Conservation (phyloP, 257 asterid genomes). For the Fraxinus quadrangulata region DNA sequence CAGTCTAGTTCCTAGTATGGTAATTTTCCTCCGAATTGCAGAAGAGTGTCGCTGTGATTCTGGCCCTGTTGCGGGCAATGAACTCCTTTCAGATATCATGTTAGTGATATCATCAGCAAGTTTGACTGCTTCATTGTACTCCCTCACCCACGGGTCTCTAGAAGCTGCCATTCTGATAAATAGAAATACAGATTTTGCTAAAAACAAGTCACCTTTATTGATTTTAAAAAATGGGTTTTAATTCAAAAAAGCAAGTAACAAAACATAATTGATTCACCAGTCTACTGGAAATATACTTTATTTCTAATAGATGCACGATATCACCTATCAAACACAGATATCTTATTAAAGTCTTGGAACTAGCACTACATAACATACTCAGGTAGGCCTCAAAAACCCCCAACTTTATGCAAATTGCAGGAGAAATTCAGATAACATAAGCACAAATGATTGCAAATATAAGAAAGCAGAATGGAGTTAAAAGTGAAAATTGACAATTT, state of each 20-base stretch:
- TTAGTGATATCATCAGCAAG: constrained; percentile 78
- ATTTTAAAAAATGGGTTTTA: constrained; percentile 4
- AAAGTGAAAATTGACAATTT: neutral
- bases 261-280: neutral
- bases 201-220: neutral
- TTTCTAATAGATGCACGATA: neutral
- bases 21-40: constrained; percentile 82
- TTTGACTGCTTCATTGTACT: constrained; percentile 84
- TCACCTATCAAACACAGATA: neutral
- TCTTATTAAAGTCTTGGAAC: neutral
- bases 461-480: neutral
- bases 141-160: constrained; percentile 87
- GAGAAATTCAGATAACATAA: constrained; percentile 2
- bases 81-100: constrained; percentile 87
- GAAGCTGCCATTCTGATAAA: constrained; percentile 70
- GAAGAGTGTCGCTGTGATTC: constrained; percentile 88
- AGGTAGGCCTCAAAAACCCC: neutral
- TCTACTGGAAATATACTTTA: neutral
- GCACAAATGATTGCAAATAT: neutral
- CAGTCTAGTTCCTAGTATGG: constrained; percentile 84
- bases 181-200: neutral
- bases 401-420: neutral
- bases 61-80: constrained; percentile 67
- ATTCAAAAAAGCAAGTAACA: neutral
- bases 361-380: neutral